Evolutionary conservation across 768 basidiomycete species (phyloP).

Genomic region (Lentinula aciculospora): DNA sequence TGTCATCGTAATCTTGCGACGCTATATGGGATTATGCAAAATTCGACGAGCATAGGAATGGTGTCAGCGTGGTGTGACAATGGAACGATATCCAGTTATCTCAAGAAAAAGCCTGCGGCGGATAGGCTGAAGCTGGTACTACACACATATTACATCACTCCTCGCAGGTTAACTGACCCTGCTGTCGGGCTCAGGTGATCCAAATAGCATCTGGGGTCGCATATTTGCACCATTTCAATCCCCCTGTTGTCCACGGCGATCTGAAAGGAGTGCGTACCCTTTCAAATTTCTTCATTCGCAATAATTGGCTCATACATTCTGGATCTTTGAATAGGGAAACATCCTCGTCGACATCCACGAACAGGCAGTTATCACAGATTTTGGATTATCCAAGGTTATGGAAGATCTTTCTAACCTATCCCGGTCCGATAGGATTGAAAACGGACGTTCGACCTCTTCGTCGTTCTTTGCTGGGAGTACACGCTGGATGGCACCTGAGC

Average conservation of each 20-base stretch:
- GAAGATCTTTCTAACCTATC: constrained; percentile 40
- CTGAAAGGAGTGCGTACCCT: constrained; percentile 34
- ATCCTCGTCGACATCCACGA: constrained; percentile 51
- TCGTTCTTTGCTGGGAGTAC: constrained; percentile 44
- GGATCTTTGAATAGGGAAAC: constrained; percentile 36
- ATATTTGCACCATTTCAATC: constrained; percentile 51
- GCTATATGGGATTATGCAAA: constrained; percentile 50
- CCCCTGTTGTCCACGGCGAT: constrained; percentile 39
- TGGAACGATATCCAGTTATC: constrained; percentile 47
- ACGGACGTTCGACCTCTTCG: constrained; percentile 24
- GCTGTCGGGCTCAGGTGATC: constrained; percentile 28
- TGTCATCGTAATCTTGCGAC: constrained; percentile 51
- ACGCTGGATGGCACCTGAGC: constrained; percentile 56
- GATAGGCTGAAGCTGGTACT: constrained; percentile 46
- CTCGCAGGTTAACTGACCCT: background rate
- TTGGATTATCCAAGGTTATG: constrained; percentile 53
- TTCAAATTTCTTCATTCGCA: background rate
- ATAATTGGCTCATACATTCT: background rate
- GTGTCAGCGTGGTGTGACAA: constrained; percentile 63
- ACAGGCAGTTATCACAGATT: constrained; percentile 52
- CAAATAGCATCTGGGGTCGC: constrained; percentile 53
- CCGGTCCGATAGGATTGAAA: constrained; percentile 25
- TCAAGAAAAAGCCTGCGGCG: constrained; percentile 32
- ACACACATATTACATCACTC: background rate
- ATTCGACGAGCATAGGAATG: constrained; percentile 49